These are phyloP conservation scores for Termitomyces sp. DNA, from an alignment of 768 basidiomycete genomes.

Conservation along the genomic window DNA sequence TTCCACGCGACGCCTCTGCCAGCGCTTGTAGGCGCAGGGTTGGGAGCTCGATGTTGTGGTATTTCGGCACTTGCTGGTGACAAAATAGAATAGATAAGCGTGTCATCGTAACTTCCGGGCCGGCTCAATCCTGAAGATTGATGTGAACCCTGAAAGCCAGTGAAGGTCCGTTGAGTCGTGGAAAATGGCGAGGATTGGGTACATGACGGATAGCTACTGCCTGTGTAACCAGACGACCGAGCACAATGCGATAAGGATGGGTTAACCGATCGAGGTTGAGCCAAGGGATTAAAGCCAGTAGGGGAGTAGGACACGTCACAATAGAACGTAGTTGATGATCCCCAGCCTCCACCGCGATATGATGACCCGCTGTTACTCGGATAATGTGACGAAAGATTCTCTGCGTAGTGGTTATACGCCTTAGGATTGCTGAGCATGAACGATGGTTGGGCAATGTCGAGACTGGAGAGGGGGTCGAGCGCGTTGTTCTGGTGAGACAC, in stretches of 20 bases:
- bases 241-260: not conserved
- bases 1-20: conserved; percentile 12
- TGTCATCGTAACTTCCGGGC: conserved; percentile 10
- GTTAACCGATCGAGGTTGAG: conserved; percentile 7
- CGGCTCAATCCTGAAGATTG: not conserved
- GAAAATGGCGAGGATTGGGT: conserved; percentile 5
- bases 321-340: conserved; percentile 2
- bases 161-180: not conserved
- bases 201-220: conserved; percentile 6
- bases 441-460: conserved; percentile 14
- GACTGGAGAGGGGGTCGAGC: conserved; percentile 9
- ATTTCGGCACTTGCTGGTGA: conserved; percentile 8
- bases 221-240: not conserved
- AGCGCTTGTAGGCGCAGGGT: not conserved
- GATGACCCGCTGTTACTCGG: conserved; percentile 3
- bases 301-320: not conserved
- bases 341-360: conserved; percentile 7
- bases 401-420: conserved; percentile 13
- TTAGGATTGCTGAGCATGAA: conserved; percentile 7
- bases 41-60: not conserved
- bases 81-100: conserved; percentile 12
- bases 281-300: not conserved
- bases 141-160: conserved; percentile 9
- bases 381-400: conserved; percentile 9
- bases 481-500: conserved; percentile 10